Percentiles rank a stretch among this genome's conserved stretches.
Conservation (phyloP, 2,329 filamentous ascomycete genomes). For the Didymella segeticola region DNA sequence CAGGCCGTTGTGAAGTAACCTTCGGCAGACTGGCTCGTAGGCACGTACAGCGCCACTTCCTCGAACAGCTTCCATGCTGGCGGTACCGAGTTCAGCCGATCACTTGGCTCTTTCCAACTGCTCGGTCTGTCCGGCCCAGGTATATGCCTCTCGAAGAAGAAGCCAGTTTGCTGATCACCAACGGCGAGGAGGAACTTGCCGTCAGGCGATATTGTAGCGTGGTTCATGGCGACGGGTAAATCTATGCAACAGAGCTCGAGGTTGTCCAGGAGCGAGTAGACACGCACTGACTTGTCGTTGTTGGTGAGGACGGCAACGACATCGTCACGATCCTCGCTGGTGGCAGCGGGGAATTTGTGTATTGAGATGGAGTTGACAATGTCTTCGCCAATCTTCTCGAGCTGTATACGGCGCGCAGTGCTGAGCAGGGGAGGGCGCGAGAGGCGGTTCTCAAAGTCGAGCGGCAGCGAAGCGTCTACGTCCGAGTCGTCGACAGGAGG, state of each 20-base stretch:
- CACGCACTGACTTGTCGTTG: conserved; percentile 86
- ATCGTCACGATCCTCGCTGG: conserved; percentile 57
- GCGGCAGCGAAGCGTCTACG: conserved; percentile 64
- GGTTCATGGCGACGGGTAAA: conserved; percentile 88
- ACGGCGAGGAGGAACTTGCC: conserved; percentile 81
- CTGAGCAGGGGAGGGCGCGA: conserved; percentile 49
- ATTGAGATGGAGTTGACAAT: conserved; percentile 73
- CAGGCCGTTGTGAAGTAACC: conserved; percentile 82
- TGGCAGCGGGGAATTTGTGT: conserved; percentile 57
- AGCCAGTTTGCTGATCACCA: conserved; percentile 85
- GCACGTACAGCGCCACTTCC: conserved; percentile 52
- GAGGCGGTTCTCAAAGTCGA: conserved; percentile 52
- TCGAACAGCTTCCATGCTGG: conserved; percentile 52
- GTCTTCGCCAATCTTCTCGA: conserved; percentile 66
- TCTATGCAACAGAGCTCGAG: conserved; percentile 73
- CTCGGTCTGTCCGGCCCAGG: conserved; percentile 36
- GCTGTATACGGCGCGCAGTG: conserved; percentile 51
- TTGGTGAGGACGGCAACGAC: conserved; percentile 81
- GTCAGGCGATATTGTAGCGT: conserved; percentile 91
- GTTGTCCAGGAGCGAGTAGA: conserved; percentile 77
- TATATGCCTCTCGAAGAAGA: conserved; percentile 73
- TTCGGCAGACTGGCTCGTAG: conserved; percentile 44
- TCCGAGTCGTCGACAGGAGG: conserved; percentile 53
- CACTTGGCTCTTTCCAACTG: conserved; percentile 32
- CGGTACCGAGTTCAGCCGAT: conserved; percentile 26